Conservation (phyloP, 1,284 basidiomycete species). For the Ganoderma lingzhi region DNA sequence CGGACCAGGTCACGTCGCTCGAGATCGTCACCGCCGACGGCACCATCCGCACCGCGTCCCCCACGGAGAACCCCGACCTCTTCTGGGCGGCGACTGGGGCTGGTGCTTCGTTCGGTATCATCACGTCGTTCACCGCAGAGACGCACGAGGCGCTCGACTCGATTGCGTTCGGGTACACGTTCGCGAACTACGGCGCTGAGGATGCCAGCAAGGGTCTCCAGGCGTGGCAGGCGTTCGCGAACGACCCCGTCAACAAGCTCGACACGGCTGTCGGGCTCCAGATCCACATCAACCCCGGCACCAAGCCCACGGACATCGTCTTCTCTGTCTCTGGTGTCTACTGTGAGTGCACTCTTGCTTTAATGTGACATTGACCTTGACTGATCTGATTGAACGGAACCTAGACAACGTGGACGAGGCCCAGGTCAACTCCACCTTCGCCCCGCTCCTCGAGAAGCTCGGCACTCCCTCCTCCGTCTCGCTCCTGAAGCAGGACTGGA, state of each 20-base stretch:
- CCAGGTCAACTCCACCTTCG: slow-evolving; percentile 22
- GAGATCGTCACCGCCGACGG: slow-evolving; percentile 59
- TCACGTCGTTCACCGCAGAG: slow-evolving; percentile 44
- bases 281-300: slow-evolving; percentile 16
- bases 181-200: slow-evolving; percentile 11
- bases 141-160: slow-evolving; percentile 19
- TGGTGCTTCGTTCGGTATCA: slow-evolving; percentile 52
- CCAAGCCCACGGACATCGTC: background rate
- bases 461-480: slow-evolving; percentile 7
- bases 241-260: slow-evolving; percentile 15
- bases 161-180: slow-evolving; percentile 19
- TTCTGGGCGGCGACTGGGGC: slow-evolving; percentile 53
- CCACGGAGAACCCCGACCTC: slow-evolving; percentile 45
- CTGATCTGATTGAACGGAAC: too few relatives aligned
- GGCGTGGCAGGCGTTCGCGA: slow-evolving; percentile 23
- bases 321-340: slow-evolving; percentile 20
- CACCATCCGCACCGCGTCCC: slow-evolving; percentile 49
- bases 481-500: slow-evolving; percentile 21
- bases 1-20: slow-evolving; percentile 17
- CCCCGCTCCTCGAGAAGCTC: slow-evolving; percentile 19
- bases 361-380: too few relatives aligned
- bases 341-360: slow-evolving; percentile 10
- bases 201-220: slow-evolving; percentile 20
- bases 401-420: slow-evolving; percentile 18
- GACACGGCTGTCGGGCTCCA: slow-evolving; percentile 19